Base-by-base conservation (phyloP, 192 early-diverging fungal genomes). In the Mortierella antarctica region DNA sequence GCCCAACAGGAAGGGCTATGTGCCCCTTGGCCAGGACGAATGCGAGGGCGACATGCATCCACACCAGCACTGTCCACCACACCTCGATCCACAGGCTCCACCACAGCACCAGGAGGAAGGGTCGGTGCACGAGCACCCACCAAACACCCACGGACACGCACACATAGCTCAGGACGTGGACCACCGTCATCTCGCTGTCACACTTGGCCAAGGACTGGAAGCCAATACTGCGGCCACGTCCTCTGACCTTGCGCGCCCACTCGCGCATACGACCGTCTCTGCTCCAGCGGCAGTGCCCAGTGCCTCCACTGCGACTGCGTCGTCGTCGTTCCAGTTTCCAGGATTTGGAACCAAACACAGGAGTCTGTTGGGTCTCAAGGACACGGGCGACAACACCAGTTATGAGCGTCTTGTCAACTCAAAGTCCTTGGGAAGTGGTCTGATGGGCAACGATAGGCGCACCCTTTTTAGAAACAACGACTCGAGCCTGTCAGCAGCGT, bases 301-400 rank as follows among this genome's bases (percentile, higher is more conserved):
- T 7, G n/a, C 59, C 23, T 46, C 59, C 31, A 8, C 49, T 20
- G 6, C 73, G 1, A 18, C 55, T 5, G 46, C 56, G 52, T 31
- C 57, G 6, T 13, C 65, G 10, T 21, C 69, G 9, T 71, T 71
- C 39, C 74, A 74, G 57, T 69, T 79, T 17, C 68, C 75, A 5
- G 48, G 63, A 9, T 66, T 71, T 42, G 67, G 67, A 5, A 39
- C 57, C 51, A 78, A 70, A 31, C 56, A 67, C 58, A 71, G 71
- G 69, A 54, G 69, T 45, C 53, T 77, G 4, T 49, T 76, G 1
- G 67, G 74, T 10, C 51, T 70, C 62, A 73, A 73, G 56, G 71
- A 65, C 31, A 14, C 40, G 18, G 31, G 67, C 5, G 23, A 4
- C 6, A 48, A 46, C 52, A 46, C 72, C 6, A 41, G 64, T 17